A percentile compares a stretch with the other conserved stretches of the same genome.
phyloP scores from a whole-genome alignment of 305 asterid genomes.

The Striga hermonthica region DNA sequence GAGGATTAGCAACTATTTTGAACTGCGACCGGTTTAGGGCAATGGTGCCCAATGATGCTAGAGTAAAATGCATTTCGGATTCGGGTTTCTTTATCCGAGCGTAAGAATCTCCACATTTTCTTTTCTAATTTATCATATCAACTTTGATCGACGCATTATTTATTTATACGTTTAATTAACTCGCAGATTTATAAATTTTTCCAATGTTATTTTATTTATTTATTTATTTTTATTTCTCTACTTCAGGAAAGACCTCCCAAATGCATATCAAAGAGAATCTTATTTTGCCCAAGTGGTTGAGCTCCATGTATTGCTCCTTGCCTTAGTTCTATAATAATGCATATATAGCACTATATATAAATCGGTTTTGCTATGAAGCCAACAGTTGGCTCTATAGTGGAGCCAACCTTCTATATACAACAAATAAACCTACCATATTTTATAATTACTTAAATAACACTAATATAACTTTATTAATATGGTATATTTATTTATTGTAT shows the following conservation, averaged over 20 bases:
- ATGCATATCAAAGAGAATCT: conserved; percentile 17
- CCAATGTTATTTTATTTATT: not conserved
- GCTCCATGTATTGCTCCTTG: conserved; percentile 34
- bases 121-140: no score
- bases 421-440: no score
- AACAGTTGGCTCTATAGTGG: no score
- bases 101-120: no score
- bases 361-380: not conserved
- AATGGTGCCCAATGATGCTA: conserved; percentile 20
- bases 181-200: not conserved
- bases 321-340: not conserved
- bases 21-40: conserved; percentile 43
- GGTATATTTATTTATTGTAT: no score
- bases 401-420: no score
- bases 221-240: not conserved
- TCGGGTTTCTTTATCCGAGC: conserved; percentile 42
- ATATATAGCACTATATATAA: not conserved
- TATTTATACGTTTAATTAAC: not conserved
- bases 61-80: conserved; percentile 45
- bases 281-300: conserved; percentile 5
- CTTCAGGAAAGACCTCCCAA: conserved; percentile 33
- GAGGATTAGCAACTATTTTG: conserved; percentile 41
- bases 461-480: no score
- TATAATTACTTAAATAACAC: no score
- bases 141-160: no score